These are phyloP conservation scores for Curvularia sp. DNA, from an alignment of 2,329 filamentous ascomycete species.

Conservation along the genomic window DNA sequence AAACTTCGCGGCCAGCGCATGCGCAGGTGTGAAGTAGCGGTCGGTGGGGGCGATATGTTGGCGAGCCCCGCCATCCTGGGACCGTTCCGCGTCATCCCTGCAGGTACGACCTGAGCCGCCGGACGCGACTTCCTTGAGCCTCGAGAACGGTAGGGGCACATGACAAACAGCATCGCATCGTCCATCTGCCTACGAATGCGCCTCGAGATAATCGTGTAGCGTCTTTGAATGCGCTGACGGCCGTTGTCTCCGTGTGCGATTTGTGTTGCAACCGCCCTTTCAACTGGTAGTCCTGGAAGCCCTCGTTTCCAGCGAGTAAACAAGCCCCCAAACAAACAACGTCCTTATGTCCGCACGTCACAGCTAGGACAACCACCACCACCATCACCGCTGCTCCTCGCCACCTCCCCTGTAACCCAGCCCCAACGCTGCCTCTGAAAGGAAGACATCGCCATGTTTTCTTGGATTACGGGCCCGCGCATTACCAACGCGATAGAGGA, in stretches of 20 bases:
- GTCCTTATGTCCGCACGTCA: conserved; percentile 15
- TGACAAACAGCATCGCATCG: conserved; percentile 24
- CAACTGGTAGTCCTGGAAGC: conserved; percentile 14
- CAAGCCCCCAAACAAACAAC: conserved; percentile 45
- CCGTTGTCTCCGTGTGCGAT: not conserved
- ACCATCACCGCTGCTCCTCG: not conserved
- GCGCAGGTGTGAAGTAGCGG: conserved; percentile 25
- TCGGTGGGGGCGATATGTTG: conserved; percentile 33
- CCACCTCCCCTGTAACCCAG: not conserved
- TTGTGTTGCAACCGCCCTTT: not conserved
- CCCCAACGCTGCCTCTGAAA: not conserved
- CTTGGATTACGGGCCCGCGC: conserved; percentile 51
- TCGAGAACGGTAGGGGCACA: conserved; percentile 18
- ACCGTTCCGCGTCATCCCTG: conserved; percentile 23
- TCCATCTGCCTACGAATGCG: conserved; percentile 1
- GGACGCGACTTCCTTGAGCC: conserved; percentile 31
- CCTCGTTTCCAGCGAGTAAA: conserved; percentile 41
- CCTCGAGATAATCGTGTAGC: conserved; percentile 1
- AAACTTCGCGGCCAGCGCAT: conserved; percentile 37
- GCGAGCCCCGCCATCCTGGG: conserved; percentile 29
- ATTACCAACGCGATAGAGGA: conserved; percentile 50
- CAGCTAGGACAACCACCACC: conserved; percentile 9
- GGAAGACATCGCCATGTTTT: conserved; percentile 41
- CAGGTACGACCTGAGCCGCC: conserved; percentile 22
- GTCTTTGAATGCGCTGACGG: conserved; percentile 1